Evolutionary conservation across 805 yeast genomes (phyloP), one percentile per base, ranked within the genome.

Genomic region (Soucietia sequanensis): DNA sequence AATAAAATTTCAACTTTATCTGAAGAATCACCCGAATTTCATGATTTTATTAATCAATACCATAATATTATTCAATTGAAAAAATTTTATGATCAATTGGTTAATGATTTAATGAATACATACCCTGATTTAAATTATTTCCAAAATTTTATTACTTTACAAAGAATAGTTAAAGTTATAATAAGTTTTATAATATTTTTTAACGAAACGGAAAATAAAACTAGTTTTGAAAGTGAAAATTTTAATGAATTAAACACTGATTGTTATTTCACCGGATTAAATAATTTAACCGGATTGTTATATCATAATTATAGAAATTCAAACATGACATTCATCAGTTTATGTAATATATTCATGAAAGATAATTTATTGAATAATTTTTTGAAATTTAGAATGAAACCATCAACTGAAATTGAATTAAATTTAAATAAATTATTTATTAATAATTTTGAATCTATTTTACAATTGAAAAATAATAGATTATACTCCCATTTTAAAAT

Each of bases 401-500:
- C 31, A 5, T 13, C n/a, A 3, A n/a, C n/a, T n/a, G n/a, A n/a
- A n/a, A 25, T 25, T 25, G 19, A 30, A 30, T 14, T 13, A 13
- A 19, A 18, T 13, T 33, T 46, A 6, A 18, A 41, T 15, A 44
- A 38, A 6, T 28, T 22, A 4, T 50, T 50, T 19, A 28, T 46
- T 5, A 30, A 34, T 9, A 70, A 81, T 14, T 80, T 78, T 45
- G 64, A 70, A 27, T 62, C 65, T 40, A 64, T 72, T 13, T 63
- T 83, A 32, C 57, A 65, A 13, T 54, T 61, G 26, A 67, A 71
- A 32, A 38, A 46, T 23, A 72, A 76, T 7, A 47, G 65, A 15
- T 53, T 84, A 23, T 66, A 62, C 35, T 52, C 66, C 8, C 86
- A 81, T 49, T 75, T 84, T 48, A 47, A 62, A 23, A 50, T 62